A percentile compares a stretch with the other conserved stretches of the same genome.
Conservation (phyloP, 2,329 filamentous ascomycete species). For the Leptographium flavum region DNA sequence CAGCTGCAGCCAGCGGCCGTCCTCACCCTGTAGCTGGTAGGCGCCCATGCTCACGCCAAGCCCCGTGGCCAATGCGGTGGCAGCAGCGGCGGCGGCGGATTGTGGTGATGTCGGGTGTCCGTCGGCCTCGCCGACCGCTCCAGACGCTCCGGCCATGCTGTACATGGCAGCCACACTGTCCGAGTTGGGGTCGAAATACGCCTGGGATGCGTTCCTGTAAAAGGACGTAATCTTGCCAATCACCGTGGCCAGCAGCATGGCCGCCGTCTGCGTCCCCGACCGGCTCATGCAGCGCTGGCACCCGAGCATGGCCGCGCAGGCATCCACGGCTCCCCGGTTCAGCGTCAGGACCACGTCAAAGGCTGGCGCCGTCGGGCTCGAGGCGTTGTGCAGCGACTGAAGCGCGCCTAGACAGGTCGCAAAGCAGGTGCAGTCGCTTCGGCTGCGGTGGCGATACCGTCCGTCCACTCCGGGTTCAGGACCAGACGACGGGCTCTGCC, state of each 20-base stretch:
- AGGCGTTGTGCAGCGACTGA: constrained; percentile 30
- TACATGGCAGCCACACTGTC: background rate
- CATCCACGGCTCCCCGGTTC: constrained; percentile 33
- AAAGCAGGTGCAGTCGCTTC: constrained; percentile 27
- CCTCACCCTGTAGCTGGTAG: constrained; percentile 30
- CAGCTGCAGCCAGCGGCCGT: constrained; percentile 31
- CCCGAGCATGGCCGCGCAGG: constrained; percentile 30
- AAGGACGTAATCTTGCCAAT: constrained; percentile 32
- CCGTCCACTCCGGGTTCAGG: constrained; percentile 13
- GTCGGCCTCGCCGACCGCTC: background rate
- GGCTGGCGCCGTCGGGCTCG: constrained; percentile 15
- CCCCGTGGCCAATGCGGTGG: constrained; percentile 7
- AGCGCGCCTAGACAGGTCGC: constrained; percentile 30
- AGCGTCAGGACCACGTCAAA: constrained; percentile 30
- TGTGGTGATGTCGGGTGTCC: background rate
- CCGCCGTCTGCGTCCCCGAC: constrained; percentile 27
- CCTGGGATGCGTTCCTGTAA: constrained; percentile 27
- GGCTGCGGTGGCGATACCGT: background rate
- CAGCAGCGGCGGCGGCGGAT: background rate
- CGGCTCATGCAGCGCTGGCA: constrained; percentile 30
- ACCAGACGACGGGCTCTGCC: constrained; percentile 14
- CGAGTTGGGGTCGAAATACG: constrained; percentile 19
- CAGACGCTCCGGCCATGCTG: constrained; percentile 5
- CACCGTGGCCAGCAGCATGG: constrained; percentile 35
- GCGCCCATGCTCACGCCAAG: constrained; percentile 27